These are phyloP conservation scores for Aspergillus sp. DNA, from an alignment of 2,329 filamentous ascomycete species.

Conservation along the genomic window DNA sequence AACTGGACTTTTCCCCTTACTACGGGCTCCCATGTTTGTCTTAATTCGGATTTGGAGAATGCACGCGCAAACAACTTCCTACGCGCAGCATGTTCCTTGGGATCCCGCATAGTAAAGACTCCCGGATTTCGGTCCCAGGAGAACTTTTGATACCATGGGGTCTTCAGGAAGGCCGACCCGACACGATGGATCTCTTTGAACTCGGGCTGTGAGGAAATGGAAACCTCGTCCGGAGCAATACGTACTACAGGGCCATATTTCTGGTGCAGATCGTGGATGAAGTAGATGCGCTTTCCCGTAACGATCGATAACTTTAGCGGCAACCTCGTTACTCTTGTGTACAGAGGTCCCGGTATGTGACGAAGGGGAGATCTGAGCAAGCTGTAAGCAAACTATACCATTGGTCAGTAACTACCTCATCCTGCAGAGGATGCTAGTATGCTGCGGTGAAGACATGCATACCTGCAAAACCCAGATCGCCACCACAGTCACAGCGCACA, in stretches of 20 bases:
- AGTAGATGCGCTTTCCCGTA: constrained; percentile 15
- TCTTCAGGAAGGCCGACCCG: constrained; percentile 30
- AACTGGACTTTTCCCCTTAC: constrained; percentile 42
- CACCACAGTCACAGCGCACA: background rate
- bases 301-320: constrained; percentile 14
- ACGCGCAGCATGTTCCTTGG: constrained; percentile 42
- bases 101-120: constrained; percentile 44
- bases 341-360: constrained; percentile 8
- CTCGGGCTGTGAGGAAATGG: constrained; percentile 38
- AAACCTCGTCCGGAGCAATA: constrained; percentile 25
- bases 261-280: constrained; percentile 25
- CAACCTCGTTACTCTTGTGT: constrained; percentile 6
- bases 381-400: background rate
- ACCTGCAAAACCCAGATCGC: background rate
- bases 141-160: constrained; percentile 30
- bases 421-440: no score
- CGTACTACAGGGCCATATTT: constrained; percentile 29
- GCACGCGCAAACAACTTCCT: constrained; percentile 47
- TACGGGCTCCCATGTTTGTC: constrained; percentile 32
- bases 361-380: constrained; percentile 5
- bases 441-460: background rate
- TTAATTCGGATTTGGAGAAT: constrained; percentile 25
- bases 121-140: constrained; percentile 17
- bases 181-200: constrained; percentile 32
- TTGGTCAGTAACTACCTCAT: background rate